Conservation (phyloP, 140 eudicot species). For the Oenanthe javanica region DNA sequence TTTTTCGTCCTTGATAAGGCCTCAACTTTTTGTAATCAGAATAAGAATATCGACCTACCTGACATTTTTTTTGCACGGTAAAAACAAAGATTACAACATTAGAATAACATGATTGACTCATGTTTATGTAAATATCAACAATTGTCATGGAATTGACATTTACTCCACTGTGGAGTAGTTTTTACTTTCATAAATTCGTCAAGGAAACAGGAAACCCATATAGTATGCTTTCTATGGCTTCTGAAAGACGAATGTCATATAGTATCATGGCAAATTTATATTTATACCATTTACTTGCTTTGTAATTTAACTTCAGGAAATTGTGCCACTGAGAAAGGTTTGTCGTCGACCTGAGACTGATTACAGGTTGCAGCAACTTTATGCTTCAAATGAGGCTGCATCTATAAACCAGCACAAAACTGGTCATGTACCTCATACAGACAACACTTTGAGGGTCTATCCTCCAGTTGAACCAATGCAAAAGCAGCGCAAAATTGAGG, state of each 20-base stretch:
- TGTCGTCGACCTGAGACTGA: conserved; percentile 97
- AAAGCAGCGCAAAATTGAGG: conserved; percentile 26
- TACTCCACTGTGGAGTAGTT: neutral
- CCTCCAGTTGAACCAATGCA: conserved; percentile 45
- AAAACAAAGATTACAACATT: neutral
- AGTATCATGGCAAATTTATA: neutral
- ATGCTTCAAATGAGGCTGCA: conserved; percentile 48
- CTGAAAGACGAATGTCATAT: neutral
- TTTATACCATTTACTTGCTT: neutral
- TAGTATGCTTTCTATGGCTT: neutral
- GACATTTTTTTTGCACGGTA: neutral
- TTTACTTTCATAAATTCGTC: neutral
- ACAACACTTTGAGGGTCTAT: conserved; percentile 41
- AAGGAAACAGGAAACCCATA: neutral
- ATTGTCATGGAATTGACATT: neutral
- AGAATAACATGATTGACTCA: neutral
- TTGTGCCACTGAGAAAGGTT: conserved; percentile 81
- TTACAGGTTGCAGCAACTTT: conserved; percentile 84
- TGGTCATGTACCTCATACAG: conserved; percentile 24
- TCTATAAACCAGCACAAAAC: conserved; percentile 38
- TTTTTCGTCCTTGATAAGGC: neutral
- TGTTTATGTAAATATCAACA: neutral
- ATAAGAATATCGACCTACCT: neutral
- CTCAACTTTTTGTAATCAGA: too few relatives aligned
- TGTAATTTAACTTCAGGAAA: conserved; percentile 44